phyloP scores from a whole-genome alignment of 2,329 filamentous ascomycete genomes.

The Verticillium longisporum region DNA sequence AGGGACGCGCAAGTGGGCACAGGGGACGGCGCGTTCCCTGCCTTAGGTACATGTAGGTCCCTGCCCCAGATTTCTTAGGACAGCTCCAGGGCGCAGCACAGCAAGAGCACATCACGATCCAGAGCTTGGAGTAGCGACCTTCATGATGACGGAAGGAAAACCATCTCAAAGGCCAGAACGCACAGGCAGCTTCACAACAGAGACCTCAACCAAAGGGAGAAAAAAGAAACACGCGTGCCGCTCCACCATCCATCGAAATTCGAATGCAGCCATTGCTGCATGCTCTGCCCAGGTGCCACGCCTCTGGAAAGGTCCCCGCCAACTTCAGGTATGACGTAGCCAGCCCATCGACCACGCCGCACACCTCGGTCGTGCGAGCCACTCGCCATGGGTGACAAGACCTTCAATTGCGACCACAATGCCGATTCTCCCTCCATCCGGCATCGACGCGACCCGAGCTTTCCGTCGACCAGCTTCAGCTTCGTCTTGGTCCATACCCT shows the following conservation, averaged over 20 bases:
- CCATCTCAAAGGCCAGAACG: background rate
- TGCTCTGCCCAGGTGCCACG: background rate
- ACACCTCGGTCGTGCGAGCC: background rate
- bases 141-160: too few relatives aligned
- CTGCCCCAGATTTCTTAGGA: too few relatives aligned
- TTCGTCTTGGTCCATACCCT: background rate
- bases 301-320: background rate
- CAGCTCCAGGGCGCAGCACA: too few relatives aligned
- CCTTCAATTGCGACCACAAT: background rate
- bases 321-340: background rate
- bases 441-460: background rate
- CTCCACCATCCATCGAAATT: too few relatives aligned
- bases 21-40: too few relatives aligned
- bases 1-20: too few relatives aligned
- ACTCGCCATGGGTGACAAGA: background rate
- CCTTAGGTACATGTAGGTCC: too few relatives aligned
- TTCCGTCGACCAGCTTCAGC: background rate
- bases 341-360: background rate
- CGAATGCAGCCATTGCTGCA: background rate
- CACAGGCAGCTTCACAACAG: background rate
- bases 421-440: background rate
- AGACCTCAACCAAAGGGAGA: background rate
- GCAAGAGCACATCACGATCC: too few relatives aligned
- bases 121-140: too few relatives aligned
- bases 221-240: background rate